phyloP scores from a whole-genome alignment of 176 grass and related monocot species.

The Musa troglodytarum region DNA sequence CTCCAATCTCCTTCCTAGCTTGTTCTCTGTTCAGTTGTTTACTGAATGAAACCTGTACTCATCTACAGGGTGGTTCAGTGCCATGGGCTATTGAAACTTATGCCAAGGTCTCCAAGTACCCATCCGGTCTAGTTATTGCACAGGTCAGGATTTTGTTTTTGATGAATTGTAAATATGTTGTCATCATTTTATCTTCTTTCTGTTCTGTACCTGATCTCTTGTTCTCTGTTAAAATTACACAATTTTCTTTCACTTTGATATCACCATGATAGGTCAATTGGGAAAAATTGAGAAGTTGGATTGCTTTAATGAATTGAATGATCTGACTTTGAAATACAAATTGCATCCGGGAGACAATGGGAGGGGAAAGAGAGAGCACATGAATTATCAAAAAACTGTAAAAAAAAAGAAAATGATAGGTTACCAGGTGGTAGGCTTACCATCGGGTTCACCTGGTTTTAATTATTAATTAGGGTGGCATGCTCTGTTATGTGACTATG shows the following conservation, averaged over 20 bases:
- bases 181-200: background rate
- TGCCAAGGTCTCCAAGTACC: constrained; percentile 81
- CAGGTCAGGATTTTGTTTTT: constrained; percentile 47
- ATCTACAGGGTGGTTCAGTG: constrained; percentile 54
- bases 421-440: too few species aligned
- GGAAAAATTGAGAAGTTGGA: background rate
- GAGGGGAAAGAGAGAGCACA: too few species aligned
- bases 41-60: constrained; percentile 14
- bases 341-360: background rate
- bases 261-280: background rate
- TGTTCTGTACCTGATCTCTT: background rate
- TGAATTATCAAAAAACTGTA: too few species aligned
- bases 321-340: background rate
- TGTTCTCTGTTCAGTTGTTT: constrained; percentile 9
- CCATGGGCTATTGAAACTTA: constrained; percentile 79
- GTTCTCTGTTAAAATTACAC: background rate
- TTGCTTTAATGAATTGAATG: background rate
- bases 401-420: too few species aligned
- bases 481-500: too few species aligned
- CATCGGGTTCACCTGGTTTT: too few species aligned
- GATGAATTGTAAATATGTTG: background rate
- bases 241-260: background rate
- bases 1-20: background rate
- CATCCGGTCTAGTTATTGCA: constrained; percentile 78
- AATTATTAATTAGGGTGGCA: too few species aligned